A percentile compares a stretch with the other conserved stretches of the same genome.
Evolutionary conservation across 2,329 filamentous ascomycete genomes (phyloP).

Genomic region (Lizonia empirigonia): DNA sequence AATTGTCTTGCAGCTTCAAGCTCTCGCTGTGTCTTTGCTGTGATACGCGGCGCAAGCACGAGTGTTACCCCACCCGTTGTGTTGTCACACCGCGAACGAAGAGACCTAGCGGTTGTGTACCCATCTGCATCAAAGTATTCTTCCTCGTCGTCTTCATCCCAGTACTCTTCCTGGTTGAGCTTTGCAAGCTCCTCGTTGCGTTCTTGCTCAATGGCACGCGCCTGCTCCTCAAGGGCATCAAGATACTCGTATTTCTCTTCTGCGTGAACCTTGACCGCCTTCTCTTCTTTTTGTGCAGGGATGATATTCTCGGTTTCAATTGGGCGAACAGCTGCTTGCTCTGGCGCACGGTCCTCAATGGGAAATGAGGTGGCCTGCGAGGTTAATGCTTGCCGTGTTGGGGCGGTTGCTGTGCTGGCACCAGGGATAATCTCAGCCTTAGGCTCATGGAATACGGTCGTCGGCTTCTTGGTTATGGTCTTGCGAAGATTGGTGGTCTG

Average conservation of each 20-base stretch:
- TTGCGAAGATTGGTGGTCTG: constrained; percentile 52
- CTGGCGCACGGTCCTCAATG: constrained; percentile 29
- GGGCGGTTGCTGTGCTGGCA: constrained; percentile 20
- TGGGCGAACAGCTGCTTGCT: constrained; percentile 24
- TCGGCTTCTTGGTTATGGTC: constrained; percentile 58
- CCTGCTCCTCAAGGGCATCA: constrained; percentile 47
- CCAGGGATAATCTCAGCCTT: constrained; percentile 28
- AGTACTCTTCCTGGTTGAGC: constrained; percentile 70
- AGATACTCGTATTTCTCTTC: constrained; percentile 45
- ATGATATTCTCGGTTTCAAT: constrained; percentile 14
- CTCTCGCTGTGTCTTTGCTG: constrained; percentile 72
- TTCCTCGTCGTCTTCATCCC: constrained; percentile 74
- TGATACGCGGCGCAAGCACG: constrained; percentile 75
- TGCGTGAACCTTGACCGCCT: constrained; percentile 24
- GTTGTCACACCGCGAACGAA: constrained; percentile 75
- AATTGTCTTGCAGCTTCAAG: constrained; percentile 69
- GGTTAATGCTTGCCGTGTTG: constrained; percentile 30
- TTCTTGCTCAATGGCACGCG: constrained; percentile 44
- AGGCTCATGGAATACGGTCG: constrained; percentile 61
- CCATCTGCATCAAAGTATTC: constrained; percentile 74
- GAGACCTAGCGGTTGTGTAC: constrained; percentile 77
- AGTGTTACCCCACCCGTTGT: constrained; percentile 69
- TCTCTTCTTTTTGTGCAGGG: constrained; percentile 16
- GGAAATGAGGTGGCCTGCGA: constrained; percentile 33
- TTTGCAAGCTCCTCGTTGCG: constrained; percentile 46